These are phyloP conservation scores for Petasospora fabianii DNA, from an alignment of 1,139 yeast species.

Conservation along the genomic window DNA sequence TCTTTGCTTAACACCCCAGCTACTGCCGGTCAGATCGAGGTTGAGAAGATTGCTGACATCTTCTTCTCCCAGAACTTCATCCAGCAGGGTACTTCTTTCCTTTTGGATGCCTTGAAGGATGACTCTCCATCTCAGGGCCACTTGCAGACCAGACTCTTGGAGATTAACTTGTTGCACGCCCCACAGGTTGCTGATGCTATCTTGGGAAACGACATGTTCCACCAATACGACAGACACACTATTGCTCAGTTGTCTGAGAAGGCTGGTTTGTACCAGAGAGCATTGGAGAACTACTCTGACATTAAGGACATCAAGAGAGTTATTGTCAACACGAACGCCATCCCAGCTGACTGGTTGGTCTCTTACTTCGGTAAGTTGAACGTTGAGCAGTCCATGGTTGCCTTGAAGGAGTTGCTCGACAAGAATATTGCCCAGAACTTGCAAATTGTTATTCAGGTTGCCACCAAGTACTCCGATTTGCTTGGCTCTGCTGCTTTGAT, in stretches of 20 bases:
- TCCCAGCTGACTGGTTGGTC: conserved; percentile 94
- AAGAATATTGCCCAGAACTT: conserved; percentile 81
- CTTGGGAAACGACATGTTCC: conserved; percentile 91
- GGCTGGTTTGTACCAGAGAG: conserved; percentile 91
- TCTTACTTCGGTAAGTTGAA: conserved; percentile 89
- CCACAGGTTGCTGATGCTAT: conserved; percentile 99
- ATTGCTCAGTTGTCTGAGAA: conserved; percentile 91
- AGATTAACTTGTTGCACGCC: conserved; percentile 89
- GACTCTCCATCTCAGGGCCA: conserved; percentile 96
- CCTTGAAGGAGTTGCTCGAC: conserved; percentile 81
- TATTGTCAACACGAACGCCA: conserved; percentile 77
- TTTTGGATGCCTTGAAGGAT: conserved; percentile 91
- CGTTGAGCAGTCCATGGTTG: conserved; percentile 88
- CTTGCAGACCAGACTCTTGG: conserved; percentile 90
- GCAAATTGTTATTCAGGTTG: conserved; percentile 93
- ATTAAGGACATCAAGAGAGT: conserved; percentile 94
- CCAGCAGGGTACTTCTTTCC: conserved; percentile 98
- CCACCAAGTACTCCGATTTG: conserved; percentile 92
- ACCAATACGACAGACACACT: conserved; percentile 91
- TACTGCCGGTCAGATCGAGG: conserved; percentile 60
- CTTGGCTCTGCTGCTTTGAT: conserved; percentile 84
- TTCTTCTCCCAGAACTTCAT: conserved; percentile 92
- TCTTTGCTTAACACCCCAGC: conserved; percentile 67
- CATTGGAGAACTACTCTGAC: conserved; percentile 92
- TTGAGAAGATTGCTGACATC: conserved; percentile 87